These are phyloP conservation scores for Starmerella roubikii DNA, from an alignment of 805 yeast genomes.

Conservation along the genomic window DNA sequence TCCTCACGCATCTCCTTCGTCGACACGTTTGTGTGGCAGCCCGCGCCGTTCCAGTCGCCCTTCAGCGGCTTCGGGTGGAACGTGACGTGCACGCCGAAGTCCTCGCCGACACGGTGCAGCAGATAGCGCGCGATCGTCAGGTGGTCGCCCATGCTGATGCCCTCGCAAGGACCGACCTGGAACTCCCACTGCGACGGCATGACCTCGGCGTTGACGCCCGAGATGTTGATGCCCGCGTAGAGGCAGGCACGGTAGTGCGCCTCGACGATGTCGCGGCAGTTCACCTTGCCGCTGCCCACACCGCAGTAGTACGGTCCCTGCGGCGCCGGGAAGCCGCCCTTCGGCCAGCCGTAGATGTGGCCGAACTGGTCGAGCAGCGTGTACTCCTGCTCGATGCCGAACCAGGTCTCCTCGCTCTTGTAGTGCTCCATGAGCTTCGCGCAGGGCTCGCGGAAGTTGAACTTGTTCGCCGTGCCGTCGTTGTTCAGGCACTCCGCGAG, in stretches of 20 bases:
- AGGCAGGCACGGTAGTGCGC: constrained; percentile 98
- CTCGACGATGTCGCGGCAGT: constrained; percentile 95
- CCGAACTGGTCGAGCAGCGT: constrained; percentile 86
- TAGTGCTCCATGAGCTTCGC: constrained; percentile 91
- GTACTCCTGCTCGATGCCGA: constrained; percentile 98
- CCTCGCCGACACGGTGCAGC: constrained; percentile 91
- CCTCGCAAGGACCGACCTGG: constrained; percentile 97
- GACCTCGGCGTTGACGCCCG: constrained; percentile 98
- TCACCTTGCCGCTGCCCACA: constrained; percentile 97
- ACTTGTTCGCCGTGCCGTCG: constrained; percentile 98
- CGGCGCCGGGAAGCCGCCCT: constrained; percentile 99
- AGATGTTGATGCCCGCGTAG: constrained; percentile 76
- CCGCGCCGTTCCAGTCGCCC: constrained; percentile 99
- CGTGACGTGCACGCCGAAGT: constrained; percentile 95
- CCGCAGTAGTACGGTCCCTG: constrained; percentile 99
- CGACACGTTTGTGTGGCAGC: constrained; percentile 98
- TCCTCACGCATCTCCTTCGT: constrained; percentile 80
- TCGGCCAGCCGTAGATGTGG: constrained; percentile 95
- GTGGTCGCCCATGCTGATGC: constrained; percentile 94
- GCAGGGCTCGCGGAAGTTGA: constrained; percentile 95
- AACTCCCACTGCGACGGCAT: constrained; percentile 99
- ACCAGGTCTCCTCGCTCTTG: constrained; percentile 75
- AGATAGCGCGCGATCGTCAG: constrained; percentile 93
- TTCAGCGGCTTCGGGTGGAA: constrained; percentile 98
- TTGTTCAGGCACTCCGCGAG: constrained; percentile 94